Evolutionary conservation across 129 eudicot genomes (phyloP).

Genomic region (Arctium minus): DNA sequence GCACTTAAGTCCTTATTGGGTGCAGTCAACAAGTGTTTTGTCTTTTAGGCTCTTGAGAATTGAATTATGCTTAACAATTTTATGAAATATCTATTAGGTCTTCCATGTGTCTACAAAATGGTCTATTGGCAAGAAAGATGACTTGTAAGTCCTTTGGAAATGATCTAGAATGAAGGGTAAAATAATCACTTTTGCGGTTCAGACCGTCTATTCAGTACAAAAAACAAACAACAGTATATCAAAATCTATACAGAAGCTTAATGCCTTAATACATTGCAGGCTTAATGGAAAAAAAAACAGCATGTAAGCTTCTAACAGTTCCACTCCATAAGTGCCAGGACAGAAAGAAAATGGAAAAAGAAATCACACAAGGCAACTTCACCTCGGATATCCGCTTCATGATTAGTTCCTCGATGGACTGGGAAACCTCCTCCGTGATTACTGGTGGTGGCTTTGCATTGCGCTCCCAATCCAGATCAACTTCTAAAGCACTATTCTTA

Average conservation of each 20-base stretch:
- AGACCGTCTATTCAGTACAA: background rate
- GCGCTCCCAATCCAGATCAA: constrained; percentile 89
- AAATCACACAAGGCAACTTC: background rate
- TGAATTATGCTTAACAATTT: background rate
- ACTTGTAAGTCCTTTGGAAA: background rate
- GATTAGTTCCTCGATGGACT: constrained; percentile 80
- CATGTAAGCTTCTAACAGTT: background rate
- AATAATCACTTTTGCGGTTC: background rate
- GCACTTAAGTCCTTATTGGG: background rate
- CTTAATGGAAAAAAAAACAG: background rate
- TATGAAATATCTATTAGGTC: background rate
- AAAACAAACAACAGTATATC: too few species aligned
- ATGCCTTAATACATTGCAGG: background rate
- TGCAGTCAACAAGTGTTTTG: background rate
- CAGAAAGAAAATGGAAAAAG: background rate
- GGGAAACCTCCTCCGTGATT: constrained; percentile 91
- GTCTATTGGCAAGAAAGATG: background rate
- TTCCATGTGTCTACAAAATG: background rate
- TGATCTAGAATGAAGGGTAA: background rate
- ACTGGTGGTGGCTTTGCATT: constrained; percentile 90
- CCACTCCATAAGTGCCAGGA: background rate
- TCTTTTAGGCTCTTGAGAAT: background rate
- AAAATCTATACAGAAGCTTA: background rate
- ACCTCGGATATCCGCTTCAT: constrained; percentile 86
- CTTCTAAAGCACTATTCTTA: constrained; percentile 89